Conservation (phyloP, 805 yeast genomes). For the Metschnikowia chrysomelidarum region DNA sequence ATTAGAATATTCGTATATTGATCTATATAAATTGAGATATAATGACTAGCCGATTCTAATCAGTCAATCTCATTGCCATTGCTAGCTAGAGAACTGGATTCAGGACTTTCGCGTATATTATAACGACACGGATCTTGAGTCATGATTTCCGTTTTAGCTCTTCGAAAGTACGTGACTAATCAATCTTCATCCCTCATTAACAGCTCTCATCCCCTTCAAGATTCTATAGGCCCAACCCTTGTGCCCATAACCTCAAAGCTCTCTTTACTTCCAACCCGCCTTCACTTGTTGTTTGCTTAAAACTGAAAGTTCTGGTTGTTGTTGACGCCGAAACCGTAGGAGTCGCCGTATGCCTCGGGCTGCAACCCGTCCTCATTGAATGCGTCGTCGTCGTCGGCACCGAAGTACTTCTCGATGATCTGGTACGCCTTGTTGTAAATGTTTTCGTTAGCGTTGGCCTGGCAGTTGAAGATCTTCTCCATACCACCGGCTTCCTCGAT, state of each 20-base stretch:
- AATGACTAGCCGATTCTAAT: too few species aligned
- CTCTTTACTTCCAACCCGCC: background rate
- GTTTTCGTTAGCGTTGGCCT: slow-evolving; percentile 85
- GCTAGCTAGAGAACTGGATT: too few species aligned
- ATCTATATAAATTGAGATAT: slow-evolving; percentile 8
- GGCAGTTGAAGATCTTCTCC: slow-evolving; percentile 93
- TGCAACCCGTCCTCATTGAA: slow-evolving; percentile 68
- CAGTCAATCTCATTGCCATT: too few species aligned
- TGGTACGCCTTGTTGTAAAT: slow-evolving; percentile 88
- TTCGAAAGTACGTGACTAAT: too few species aligned
- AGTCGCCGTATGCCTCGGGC: slow-evolving; percentile 75
- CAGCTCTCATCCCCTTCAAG: too few species aligned
- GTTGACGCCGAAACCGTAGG: slow-evolving; percentile 83
- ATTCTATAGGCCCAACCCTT: too few species aligned
- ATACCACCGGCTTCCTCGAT: slow-evolving; percentile 98
- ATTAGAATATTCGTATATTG: slow-evolving; percentile 12
- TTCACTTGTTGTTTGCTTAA: slow-evolving; percentile 1
- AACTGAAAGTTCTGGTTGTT: slow-evolving; percentile 51
- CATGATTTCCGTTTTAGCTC: too few species aligned
- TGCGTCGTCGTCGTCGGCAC: slow-evolving; percentile 75
- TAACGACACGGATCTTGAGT: too few species aligned
- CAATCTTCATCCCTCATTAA: too few species aligned
- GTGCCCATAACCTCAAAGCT: too few species aligned
- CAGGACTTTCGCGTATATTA: too few species aligned
- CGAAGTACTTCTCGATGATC: slow-evolving; percentile 88